phyloP scores from a whole-genome alignment of 768 basidiomycete genomes.

The Xerocomellus chrysenteron region DNA sequence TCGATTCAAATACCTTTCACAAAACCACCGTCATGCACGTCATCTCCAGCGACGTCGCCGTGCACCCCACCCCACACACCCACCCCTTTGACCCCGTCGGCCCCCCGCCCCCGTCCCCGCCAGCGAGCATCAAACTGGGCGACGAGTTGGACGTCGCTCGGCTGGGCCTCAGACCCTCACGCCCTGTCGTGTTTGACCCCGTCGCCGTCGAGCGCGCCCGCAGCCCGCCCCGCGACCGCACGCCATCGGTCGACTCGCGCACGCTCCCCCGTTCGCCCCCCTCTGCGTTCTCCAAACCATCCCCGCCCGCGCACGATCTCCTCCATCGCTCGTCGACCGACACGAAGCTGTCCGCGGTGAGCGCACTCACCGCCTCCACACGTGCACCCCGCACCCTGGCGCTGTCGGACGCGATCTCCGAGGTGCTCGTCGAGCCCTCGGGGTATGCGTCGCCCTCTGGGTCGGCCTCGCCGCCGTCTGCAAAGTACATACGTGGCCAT shows the following conservation, averaged over 20 bases:
- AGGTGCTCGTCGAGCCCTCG: slow-evolving; percentile 20
- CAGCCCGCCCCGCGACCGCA: slow-evolving; percentile 19
- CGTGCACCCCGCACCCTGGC: slow-evolving; percentile 17
- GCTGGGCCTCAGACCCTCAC: background rate
- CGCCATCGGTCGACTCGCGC: slow-evolving; percentile 32
- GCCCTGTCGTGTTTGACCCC: slow-evolving; percentile 33
- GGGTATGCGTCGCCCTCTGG: slow-evolving; percentile 16
- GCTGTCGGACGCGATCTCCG: slow-evolving; percentile 17
- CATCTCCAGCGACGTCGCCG: slow-evolving; percentile 22
- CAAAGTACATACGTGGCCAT: slow-evolving; percentile 22
- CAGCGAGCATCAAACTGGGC: slow-evolving; percentile 38
- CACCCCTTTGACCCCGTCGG: slow-evolving; percentile 30
- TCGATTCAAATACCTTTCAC: slow-evolving; percentile 40
- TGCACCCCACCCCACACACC: background rate
- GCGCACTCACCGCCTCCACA: slow-evolving; percentile 19
- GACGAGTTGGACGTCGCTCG: slow-evolving; percentile 5
- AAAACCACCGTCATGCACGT: slow-evolving; percentile 36
- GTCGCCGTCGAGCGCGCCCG: slow-evolving; percentile 14
- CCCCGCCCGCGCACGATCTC: slow-evolving; percentile 23
- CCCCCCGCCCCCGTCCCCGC: slow-evolving; percentile 60
- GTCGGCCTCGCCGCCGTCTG: slow-evolving; percentile 18
- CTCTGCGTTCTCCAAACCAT: slow-evolving; percentile 20
- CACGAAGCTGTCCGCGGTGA: slow-evolving; percentile 39
- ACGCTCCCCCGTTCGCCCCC: slow-evolving; percentile 20
- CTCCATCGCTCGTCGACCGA: slow-evolving; percentile 53